A percentile compares a stretch with the other conserved stretches of the same genome.
Evolutionary conservation across 2,329 filamentous ascomycete genomes (phyloP).

Genomic region (Colletotrichum shisoi): DNA sequence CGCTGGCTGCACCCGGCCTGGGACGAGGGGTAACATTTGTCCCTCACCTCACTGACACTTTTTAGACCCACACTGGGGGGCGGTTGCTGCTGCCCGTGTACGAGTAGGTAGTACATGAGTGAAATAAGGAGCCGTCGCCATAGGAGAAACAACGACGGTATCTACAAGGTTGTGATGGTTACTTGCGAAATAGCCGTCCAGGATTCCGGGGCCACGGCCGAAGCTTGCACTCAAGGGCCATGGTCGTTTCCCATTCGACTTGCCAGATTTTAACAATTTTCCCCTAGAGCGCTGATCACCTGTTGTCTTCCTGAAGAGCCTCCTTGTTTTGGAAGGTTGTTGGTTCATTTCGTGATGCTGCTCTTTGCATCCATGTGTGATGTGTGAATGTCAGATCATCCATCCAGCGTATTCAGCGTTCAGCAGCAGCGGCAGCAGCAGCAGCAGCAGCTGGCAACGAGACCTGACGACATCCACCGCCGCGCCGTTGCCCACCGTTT

Average conservation of each 20-base stretch:
- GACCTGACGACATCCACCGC: background rate
- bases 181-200: background rate
- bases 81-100: slow-evolving; percentile 8
- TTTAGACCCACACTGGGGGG: slow-evolving; percentile 13
- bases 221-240: too few species aligned
- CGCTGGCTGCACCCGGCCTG: slow-evolving; percentile 4
- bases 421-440: too few species aligned
- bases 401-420: background rate
- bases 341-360: slow-evolving; percentile 1
- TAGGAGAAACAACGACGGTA: background rate
- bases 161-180: slow-evolving; percentile 6
- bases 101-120: background rate
- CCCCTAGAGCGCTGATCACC: background rate
- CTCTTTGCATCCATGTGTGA: background rate
- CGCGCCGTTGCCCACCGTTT: slow-evolving; percentile 11
- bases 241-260: background rate
- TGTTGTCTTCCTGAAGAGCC: background rate
- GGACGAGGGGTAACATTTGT: slow-evolving; percentile 28
- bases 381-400: too few species aligned
- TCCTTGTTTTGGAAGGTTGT: slow-evolving; percentile 2
- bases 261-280: background rate
- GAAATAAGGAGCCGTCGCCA: slow-evolving; percentile 1
- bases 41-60: slow-evolving; percentile 20
- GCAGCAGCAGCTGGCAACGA: background rate
- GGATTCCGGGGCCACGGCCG: background rate